Evolutionary conservation across 331 rosid species (phyloP).

Genomic region (Quercus lobata): DNA sequence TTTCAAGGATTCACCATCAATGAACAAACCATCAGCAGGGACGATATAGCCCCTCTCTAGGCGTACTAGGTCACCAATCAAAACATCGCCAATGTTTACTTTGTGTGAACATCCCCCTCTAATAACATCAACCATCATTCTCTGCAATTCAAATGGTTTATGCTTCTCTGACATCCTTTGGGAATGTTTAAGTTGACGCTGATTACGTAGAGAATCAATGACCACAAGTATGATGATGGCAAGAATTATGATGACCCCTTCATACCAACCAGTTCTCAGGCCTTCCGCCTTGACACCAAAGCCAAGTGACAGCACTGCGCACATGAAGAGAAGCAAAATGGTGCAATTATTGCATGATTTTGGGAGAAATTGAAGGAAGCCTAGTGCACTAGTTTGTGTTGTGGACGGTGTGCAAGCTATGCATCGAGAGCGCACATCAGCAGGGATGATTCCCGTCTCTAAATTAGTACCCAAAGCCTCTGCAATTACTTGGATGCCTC

Average conservation of each 20-base stretch:
- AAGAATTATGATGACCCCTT: not conserved
- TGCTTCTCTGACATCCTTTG: not conserved
- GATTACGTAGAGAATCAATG: not conserved
- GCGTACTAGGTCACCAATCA: constrained; percentile 2
- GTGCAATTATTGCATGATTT: not conserved
- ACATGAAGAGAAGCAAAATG: constrained; percentile 1
- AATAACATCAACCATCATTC: not conserved
- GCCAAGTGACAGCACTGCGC: not conserved
- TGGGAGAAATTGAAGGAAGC: not conserved
- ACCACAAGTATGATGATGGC: not conserved
- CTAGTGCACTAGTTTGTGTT: not conserved
- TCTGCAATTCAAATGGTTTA: not conserved
- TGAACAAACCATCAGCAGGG: constrained; percentile 23
- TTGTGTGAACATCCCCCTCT: not conserved
- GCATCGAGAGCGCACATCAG: not conserved
- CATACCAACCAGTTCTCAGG: constrained; percentile 9
- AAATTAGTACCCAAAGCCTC: not conserved
- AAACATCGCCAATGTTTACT: not conserved
- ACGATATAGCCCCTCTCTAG: not conserved
- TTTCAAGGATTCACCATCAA: not conserved
- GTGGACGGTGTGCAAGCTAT: not conserved
- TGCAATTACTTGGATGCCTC: constrained; percentile 2
- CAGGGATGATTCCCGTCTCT: not conserved
- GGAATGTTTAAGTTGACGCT: not conserved
- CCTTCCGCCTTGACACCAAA: constrained; percentile 20